Percentiles rank a stretch among this genome's conserved stretches.
These are phyloP conservation scores for Ceratocystis harringtonii DNA, from an alignment of 2,329 filamentous ascomycete genomes.

Conservation along the genomic window DNA sequence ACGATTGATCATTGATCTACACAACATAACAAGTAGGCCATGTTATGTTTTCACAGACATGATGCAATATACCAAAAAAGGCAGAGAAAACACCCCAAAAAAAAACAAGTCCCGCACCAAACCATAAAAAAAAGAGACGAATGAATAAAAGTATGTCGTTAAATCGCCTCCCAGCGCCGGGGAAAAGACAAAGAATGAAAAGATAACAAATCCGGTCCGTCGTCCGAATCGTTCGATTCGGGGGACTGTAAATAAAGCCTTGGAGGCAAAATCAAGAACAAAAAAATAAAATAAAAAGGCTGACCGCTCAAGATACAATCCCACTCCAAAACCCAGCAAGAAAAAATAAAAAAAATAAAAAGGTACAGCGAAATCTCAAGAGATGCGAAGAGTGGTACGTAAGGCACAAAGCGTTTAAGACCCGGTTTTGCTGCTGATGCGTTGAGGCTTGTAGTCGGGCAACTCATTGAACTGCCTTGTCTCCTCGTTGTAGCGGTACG, in stretches of 20 bases:
- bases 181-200: not conserved
- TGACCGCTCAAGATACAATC: not conserved
- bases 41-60: not conserved
- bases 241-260: not conserved
- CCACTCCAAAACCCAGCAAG: not conserved
- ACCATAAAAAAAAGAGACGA: not conserved
- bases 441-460: slow-evolving; percentile 62
- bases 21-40: not conserved
- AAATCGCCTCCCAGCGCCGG: not conserved
- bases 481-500: slow-evolving; percentile 73
- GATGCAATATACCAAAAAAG: not conserved
- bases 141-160: not conserved
- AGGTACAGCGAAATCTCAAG: not conserved
- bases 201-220: not conserved
- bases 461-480: slow-evolving; percentile 71
- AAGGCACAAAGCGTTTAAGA: not conserved
- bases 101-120: not conserved
- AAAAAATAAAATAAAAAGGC: slow-evolving; percentile 9
- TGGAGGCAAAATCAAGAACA: not conserved
- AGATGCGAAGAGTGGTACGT: not conserved
- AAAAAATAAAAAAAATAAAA: slow-evolving; percentile 1
- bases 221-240: not conserved
- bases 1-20: no score
- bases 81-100: not conserved
- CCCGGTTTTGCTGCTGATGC: slow-evolving; percentile 3